Conservation (phyloP, 1,284 basidiomycete species). For the Puccinia coronata region DNA sequence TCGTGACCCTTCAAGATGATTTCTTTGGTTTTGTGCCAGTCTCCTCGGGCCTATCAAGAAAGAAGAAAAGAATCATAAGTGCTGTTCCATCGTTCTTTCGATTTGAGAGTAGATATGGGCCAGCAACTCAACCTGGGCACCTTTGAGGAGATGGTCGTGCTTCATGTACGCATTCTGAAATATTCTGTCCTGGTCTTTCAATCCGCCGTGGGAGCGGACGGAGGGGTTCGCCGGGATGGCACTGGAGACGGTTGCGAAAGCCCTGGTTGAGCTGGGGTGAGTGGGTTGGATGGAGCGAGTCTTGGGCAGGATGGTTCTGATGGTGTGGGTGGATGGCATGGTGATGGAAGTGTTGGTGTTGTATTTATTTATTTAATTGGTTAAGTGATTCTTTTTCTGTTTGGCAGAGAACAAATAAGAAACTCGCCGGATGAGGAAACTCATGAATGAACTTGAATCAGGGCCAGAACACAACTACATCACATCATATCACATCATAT, state of each 20-base stretch:
- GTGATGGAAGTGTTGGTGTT: not conserved
- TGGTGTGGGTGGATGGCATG: not conserved
- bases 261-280: slow-evolving; percentile 20
- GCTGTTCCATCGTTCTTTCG: too few relatives aligned
- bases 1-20: slow-evolving; percentile 90
- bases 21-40: slow-evolving; percentile 98
- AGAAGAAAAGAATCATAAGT: not conserved
- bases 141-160: slow-evolving; percentile 85
- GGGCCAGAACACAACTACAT: too few relatives aligned
- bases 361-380: too few relatives aligned
- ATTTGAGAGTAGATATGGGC: not conserved
- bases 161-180: slow-evolving; percentile 72
- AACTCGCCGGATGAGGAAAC: too few relatives aligned
- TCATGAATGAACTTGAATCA: too few relatives aligned
- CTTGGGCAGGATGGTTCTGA: not conserved
- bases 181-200: slow-evolving; percentile 81
- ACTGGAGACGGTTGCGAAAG: slow-evolving; percentile 49
- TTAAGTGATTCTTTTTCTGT: too few relatives aligned
- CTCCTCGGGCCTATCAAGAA: slow-evolving; percentile 72
- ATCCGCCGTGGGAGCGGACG: slow-evolving; percentile 63
- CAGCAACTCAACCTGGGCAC: slow-evolving; percentile 67
- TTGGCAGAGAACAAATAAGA: too few relatives aligned
- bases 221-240: slow-evolving; percentile 39
- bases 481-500: too few relatives aligned
- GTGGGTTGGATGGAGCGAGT: slow-evolving; percentile 14